Base-by-base conservation (phyloP, 176 grass and related monocot species). In the Aegilops sharonensis region DNA sequence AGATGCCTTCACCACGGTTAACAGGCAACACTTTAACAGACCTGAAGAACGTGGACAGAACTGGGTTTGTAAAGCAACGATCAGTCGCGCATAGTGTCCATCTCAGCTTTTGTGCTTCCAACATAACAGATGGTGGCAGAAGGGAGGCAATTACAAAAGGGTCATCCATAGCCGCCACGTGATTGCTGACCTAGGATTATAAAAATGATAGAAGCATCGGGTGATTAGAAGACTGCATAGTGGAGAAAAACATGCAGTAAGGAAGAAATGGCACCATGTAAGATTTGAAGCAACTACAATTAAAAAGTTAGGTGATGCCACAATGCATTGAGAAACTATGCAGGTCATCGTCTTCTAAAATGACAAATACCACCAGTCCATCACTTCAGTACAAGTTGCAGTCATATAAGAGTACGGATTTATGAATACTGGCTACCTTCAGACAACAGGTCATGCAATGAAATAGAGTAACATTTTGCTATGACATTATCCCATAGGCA, bases 81-180 rank as follows among this genome's bases (percentile, higher is more conserved):
- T 98, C 94, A 77, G 86, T 92, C 2, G 97, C 97, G 83, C 97
- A 98, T 14, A 98, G 89, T 37, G 97, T 98, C 97, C 97, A 95
- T 89, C 97, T 95, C 84, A 95, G 70, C 79, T 95, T 94, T 66
- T 85, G 94, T 0, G 92, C 86, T 89, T 95, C 88, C 77, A 95
- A 43, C 88, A 98, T 87, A 60, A 91, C 29, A 52, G 93, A 93
- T 85, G 94, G 93, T 31, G 92, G 97, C 39, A 98, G 80, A 39
- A 98, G 87, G 17, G 94, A 98, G 3, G 94, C 97, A 29, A 98
- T 98, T 42, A 98, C 82, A 3, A 98, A 92, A 8, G 97, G 97
- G 12, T 98, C 97, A 82, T 98, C 97, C 65, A 98, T 88, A 77
- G 94, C 89, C 32, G 97, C 97, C 40, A 98, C 97, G 73, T 98